phyloP scores from a whole-genome alignment of 176 grass and related monocot species.

The Raddia distichophylla region DNA sequence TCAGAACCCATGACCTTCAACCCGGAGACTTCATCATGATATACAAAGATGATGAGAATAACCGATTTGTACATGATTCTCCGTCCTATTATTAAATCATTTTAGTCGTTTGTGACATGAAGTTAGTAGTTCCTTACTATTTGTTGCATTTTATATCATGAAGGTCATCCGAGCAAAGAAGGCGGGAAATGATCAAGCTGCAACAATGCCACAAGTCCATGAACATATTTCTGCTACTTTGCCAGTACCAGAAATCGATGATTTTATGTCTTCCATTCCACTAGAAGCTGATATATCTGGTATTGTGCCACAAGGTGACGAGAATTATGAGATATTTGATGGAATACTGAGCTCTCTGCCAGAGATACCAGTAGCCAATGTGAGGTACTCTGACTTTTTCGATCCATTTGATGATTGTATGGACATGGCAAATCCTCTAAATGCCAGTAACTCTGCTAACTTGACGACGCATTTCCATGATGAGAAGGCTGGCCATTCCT shows the following conservation, averaged over 20 bases:
- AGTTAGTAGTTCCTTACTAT: conserved; percentile 1
- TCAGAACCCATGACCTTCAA: conserved; percentile 73
- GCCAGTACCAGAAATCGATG: conserved; percentile 42
- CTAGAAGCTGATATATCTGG: conserved; percentile 48
- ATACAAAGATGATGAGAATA: conserved; percentile 80
- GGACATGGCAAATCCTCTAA: conserved; percentile 47
- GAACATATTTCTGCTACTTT: conserved; percentile 28
- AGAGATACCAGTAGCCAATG: conserved; percentile 68
- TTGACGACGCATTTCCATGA: conserved; percentile 50
- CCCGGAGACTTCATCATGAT: conserved; percentile 91
- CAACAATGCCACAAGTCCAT: conserved; percentile 44
- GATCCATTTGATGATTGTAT: conserved; percentile 60
- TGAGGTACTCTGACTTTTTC: conserved; percentile 87
- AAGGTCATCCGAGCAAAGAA: conserved; percentile 92
- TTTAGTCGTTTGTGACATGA: neutral
- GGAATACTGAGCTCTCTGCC: conserved; percentile 88
- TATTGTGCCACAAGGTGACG: conserved; percentile 49
- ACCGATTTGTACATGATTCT: conserved; percentile 64
- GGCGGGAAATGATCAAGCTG: conserved; percentile 38
- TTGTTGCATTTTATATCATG: conserved; percentile 18
- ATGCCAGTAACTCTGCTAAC: conserved; percentile 43
- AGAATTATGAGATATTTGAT: conserved; percentile 60
- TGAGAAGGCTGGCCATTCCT: conserved; percentile 42
- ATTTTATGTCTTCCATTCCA: conserved; percentile 29
- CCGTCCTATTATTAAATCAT: neutral